Evolutionary conservation across 441 rosid species (phyloP), one percentile per base, ranked within the genome.

Genomic region (California macrophylla): DNA sequence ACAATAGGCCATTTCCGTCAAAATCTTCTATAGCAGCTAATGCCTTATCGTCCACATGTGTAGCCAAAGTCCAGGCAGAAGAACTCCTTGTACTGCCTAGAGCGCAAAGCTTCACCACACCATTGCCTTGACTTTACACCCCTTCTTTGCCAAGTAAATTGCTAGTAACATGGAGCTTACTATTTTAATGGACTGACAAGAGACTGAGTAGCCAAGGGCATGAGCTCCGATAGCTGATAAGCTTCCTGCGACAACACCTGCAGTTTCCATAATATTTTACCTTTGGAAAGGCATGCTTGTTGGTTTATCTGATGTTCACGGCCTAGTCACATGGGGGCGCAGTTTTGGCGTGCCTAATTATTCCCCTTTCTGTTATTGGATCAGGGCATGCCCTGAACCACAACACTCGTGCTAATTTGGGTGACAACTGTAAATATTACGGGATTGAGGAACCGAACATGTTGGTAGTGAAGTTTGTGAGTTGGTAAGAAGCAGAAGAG

Each of bases 61-160:
- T 38, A 13, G 45, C 89, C 70, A 89, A 85, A 76, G 83, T 93
- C 36, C 97, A 85, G 67, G 98, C 97, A 0, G 96, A 93, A 76
- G 97, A 91, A 77, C 78, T 88, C 30, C 71, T 90, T 70, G 52
- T 84, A 50, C 68, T 86, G 69, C 74, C 89, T 45, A 78, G 87
- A 70, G 72, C 84, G 73, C 84, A 83, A 70, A 85, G 88, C 73
- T 84, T 76, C 85, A 10, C 20, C 0, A 20, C 36, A 32, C 36
- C 36, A 32, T n/a, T 42, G 52, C 20, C 54, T 15, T 15, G 20
- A n/a, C n/a, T 20, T 32, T 4, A 32, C 6, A 1, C 36, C 36
- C 36, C 30, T 28, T 6, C 38, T 15, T 47, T 47, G 6, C 20
- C 56, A n/a, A 15, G 21, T 47, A 9, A 47, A 47, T 18, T 42